Percentiles rank a stretch among this genome's conserved stretches.
Evolutionary conservation across 768 basidiomycete species (phyloP).

Genomic region (Candolleomyces eurysporus): DNA sequence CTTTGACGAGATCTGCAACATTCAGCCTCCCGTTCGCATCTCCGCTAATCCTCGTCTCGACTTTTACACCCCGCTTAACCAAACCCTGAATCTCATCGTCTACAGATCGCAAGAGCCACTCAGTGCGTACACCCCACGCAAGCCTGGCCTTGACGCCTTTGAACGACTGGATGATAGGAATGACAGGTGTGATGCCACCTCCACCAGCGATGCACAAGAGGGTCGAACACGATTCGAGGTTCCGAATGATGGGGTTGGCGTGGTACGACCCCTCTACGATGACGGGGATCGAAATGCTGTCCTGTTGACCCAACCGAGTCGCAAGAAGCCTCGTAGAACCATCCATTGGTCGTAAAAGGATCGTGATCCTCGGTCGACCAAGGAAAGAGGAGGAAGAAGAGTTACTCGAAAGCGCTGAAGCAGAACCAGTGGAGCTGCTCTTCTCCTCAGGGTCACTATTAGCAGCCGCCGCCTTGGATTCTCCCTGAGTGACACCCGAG

Average conservation of each 20-base stretch:
- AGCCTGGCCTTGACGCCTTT: slow-evolving; percentile 1
- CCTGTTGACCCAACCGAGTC: neutral
- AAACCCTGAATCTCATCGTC: slow-evolving; percentile 2
- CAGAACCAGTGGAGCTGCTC: neutral
- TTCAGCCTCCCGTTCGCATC: neutral
- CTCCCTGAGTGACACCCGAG: neutral
- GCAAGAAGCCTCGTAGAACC: slow-evolving; percentile 1
- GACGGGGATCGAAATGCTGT: slow-evolving; percentile 2
- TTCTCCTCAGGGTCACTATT: neutral
- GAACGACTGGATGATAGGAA: slow-evolving; percentile 5
- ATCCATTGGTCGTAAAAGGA: slow-evolving; percentile 8
- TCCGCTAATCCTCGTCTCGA: slow-evolving; percentile 4
- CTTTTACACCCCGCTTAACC: neutral
- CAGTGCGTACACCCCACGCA: slow-evolving; percentile 5
- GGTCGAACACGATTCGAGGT: slow-evolving; percentile 8
- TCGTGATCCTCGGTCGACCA: neutral
- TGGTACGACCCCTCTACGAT: slow-evolving; percentile 10
- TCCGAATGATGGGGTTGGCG: slow-evolving; percentile 3
- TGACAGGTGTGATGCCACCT: slow-evolving; percentile 9
- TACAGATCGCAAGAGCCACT: slow-evolving; percentile 3
- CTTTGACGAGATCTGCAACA: slow-evolving; percentile 1
- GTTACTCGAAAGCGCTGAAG: neutral
- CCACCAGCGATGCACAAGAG: slow-evolving; percentile 10
- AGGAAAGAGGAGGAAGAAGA: neutral
- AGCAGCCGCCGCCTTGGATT: neutral